Conservation (phyloP, 768 basidiomycete genomes). For the Chlorophyllum brunneum region DNA sequence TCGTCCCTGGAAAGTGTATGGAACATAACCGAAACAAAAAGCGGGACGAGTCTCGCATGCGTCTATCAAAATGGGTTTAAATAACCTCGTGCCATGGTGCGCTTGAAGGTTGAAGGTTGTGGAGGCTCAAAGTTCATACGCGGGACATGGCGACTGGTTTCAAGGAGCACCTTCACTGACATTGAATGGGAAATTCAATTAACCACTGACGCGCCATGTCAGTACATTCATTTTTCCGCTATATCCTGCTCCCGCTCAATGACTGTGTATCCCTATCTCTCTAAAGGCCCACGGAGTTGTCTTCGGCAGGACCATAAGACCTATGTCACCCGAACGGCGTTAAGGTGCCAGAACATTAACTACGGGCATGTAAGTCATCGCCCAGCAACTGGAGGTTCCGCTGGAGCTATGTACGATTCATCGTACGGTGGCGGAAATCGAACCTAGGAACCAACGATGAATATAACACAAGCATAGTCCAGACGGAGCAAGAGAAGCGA, state of each 20-base stretch:
- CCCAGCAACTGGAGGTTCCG: background rate
- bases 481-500: background rate
- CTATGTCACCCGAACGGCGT: no score
- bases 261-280: no score
- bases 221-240: background rate
- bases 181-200: background rate
- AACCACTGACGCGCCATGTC: background rate
- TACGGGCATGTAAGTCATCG: background rate
- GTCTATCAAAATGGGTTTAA: no score
- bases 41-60: no score
- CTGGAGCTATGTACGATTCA: background rate
- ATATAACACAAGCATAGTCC: background rate
- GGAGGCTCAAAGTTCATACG: no score
- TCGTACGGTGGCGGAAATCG: background rate
- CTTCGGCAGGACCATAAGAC: no score
- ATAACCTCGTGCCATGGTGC: background rate
- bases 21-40: background rate
- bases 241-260: no score
- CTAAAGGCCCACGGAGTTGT: no score
- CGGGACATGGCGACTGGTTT: no score
- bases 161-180: background rate
- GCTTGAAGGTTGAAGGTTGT: background rate
- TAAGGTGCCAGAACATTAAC: background rate
- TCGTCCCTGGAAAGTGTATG: background rate
- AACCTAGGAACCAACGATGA: constrained; percentile 8